Conservation (phyloP, 1,284 basidiomycete species). For the Malassezia sp. region DNA sequence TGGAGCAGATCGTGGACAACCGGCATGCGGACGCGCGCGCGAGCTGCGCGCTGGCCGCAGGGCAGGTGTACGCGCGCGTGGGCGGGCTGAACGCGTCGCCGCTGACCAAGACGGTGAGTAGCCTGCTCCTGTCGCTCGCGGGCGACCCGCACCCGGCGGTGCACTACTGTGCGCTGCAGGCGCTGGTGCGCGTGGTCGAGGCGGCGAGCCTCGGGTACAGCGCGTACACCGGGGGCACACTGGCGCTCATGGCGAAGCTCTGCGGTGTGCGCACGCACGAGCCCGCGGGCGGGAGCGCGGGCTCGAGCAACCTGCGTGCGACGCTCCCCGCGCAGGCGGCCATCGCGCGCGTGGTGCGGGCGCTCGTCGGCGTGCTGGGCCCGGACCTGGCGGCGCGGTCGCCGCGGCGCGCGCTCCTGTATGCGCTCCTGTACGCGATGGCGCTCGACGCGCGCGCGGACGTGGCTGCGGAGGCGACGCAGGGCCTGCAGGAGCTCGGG, state of each 20-base stretch:
- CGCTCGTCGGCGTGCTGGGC: conserved; percentile 82
- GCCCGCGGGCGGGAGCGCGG: conserved; percentile 73
- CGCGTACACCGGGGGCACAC: conserved; percentile 72
- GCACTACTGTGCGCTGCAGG: conserved; percentile 80
- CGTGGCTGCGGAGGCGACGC: conserved; percentile 67
- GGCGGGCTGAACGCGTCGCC: conserved; percentile 87
- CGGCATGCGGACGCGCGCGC: conserved; percentile 84
- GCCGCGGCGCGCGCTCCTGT: conserved; percentile 66
- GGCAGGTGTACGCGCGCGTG: conserved; percentile 82
- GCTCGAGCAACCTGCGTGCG: conserved; percentile 68
- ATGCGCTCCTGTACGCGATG: conserved; percentile 76
- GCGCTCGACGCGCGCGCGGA: conserved; percentile 70
- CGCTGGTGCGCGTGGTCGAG: conserved; percentile 75
- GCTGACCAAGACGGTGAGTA: conserved; percentile 86
- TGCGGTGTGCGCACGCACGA: conserved; percentile 88
- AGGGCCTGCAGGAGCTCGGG: conserved; percentile 87
- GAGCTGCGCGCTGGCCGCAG: conserved; percentile 85
- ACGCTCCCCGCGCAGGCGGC: conserved; percentile 83
- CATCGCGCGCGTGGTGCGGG: conserved; percentile 80
- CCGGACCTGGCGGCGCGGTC: conserved; percentile 82
- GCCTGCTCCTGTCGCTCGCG: conserved; percentile 85
- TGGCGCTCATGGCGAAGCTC: conserved; percentile 80
- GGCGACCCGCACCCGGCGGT: conserved; percentile 94
- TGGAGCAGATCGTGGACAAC: conserved; percentile 92
- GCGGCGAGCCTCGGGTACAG: conserved; percentile 84